Conservation (phyloP, 2,329 filamentous ascomycete genomes). For the Claviceps pazoutovae region DNA sequence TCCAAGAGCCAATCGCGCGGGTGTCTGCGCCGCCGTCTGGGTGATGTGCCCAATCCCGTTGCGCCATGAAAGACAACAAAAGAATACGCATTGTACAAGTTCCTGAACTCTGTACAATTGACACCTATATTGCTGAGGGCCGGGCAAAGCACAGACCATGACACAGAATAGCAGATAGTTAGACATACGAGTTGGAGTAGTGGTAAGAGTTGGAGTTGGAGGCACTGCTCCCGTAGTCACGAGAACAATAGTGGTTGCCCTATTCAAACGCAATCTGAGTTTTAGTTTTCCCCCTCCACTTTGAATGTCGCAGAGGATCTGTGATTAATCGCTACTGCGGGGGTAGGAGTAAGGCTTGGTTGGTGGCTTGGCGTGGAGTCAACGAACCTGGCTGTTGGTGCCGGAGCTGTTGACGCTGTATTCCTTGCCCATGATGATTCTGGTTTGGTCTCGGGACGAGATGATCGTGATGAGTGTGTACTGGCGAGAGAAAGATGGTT, state of each 20-base stretch:
- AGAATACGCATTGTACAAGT: too few species aligned
- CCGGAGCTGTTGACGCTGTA: conserved; percentile 37
- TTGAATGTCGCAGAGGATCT: neutral
- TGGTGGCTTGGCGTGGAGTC: neutral
- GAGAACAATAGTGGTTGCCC: conserved; percentile 56
- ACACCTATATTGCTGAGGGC: too few species aligned
- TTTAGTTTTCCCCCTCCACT: neutral
- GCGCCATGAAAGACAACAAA: too few species aligned
- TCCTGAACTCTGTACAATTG: too few species aligned
- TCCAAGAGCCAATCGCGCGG: too few species aligned
- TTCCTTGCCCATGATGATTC: conserved; percentile 8
- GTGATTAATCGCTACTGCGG: too few species aligned
- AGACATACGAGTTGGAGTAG: conserved; percentile 45
- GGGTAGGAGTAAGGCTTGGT: neutral
- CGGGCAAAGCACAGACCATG: too few species aligned
- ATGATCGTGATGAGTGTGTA: neutral
- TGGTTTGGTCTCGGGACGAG: neutral
- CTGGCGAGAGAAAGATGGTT: neutral
- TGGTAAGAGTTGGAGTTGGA: conserved; percentile 48
- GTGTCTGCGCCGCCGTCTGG: too few species aligned
- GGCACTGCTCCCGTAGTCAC: conserved; percentile 45
- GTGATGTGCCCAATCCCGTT: too few species aligned
- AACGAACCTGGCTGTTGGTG: conserved; percentile 46
- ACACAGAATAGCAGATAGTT: neutral
- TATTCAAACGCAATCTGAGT: conserved; percentile 14